phyloP scores from a whole-genome alignment of 2,329 filamentous ascomycete genomes.

The Cadophora sp. region DNA sequence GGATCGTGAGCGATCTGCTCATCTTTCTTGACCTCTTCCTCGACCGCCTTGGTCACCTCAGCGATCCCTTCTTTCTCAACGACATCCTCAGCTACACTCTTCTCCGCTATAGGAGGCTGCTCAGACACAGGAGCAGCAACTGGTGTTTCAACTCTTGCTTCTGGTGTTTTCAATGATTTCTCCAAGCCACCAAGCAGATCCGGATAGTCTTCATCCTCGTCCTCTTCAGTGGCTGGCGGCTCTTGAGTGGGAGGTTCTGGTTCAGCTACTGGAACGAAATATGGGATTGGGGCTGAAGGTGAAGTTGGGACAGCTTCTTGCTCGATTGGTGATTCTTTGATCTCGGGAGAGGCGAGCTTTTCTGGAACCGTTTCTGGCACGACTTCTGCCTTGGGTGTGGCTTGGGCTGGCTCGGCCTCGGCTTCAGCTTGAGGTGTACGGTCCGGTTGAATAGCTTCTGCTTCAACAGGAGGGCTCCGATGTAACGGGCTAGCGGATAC shows the following conservation, averaged over 20 bases:
- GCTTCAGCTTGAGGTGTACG: background rate
- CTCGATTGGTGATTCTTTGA: background rate
- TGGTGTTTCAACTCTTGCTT: slow-evolving; percentile 7
- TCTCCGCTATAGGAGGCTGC: background rate
- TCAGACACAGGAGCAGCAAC: slow-evolving; percentile 5
- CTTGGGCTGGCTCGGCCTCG: background rate
- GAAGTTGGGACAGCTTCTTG: background rate
- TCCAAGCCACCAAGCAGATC: slow-evolving; percentile 41
- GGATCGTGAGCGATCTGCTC: background rate
- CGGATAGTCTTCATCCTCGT: slow-evolving; percentile 37
- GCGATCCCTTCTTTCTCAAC: background rate
- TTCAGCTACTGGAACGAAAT: background rate
- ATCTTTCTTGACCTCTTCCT: background rate
- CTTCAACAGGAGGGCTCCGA: background rate
- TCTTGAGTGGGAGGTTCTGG: background rate
- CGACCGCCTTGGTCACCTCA: background rate
- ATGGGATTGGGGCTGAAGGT: background rate
- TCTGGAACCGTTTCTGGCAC: slow-evolving; percentile 7
- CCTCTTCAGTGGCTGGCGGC: slow-evolving; percentile 12
- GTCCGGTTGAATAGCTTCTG: background rate
- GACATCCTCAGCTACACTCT: background rate
- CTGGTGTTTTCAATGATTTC: slow-evolving; percentile 33
- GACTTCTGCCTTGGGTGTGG: background rate
- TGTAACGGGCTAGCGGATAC: background rate
- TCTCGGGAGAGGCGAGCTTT: background rate